A percentile compares a stretch with the other conserved stretches of the same genome.
phyloP scores from a whole-genome alignment of 2,329 filamentous ascomycete species.

The Trichoderma brevicompactum region DNA sequence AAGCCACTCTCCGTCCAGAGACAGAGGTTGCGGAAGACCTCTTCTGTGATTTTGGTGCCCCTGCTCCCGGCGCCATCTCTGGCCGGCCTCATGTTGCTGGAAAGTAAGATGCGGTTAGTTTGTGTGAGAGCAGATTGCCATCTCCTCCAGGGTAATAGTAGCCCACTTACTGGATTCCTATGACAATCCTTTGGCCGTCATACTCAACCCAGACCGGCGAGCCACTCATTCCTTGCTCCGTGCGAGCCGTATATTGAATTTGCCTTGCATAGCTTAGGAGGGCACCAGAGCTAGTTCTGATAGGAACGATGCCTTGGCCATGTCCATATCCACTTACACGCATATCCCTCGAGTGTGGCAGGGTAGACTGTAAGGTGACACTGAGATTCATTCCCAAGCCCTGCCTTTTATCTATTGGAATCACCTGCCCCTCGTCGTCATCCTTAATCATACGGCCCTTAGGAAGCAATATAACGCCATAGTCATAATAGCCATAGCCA shows the following conservation, averaged over 20 bases:
- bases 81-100: slow-evolving; percentile 7
- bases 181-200: background rate
- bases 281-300: background rate
- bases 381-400: slow-evolving; percentile 20
- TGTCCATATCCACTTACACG: background rate
- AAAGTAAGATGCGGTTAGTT: background rate
- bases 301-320: background rate
- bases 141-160: background rate
- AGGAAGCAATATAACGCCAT: slow-evolving; percentile 5
- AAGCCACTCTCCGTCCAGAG: slow-evolving; percentile 8
- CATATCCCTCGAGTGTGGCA: background rate
- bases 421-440: background rate
- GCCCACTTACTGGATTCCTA: slow-evolving; percentile 23
- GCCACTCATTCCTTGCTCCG: slow-evolving; percentile 23
- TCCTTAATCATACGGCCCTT: background rate
- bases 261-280: background rate
- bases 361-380: background rate
- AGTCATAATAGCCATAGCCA: background rate
- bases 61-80: background rate
- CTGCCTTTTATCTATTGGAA: background rate
- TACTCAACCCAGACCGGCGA: slow-evolving; percentile 17
- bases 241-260: background rate
- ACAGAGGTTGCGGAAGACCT: slow-evolving; percentile 17
- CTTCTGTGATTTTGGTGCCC: slow-evolving; percentile 17
- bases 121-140: too few relatives aligned